A percentile compares a stretch with the other conserved stretches of the same genome.
Evolutionary conservation across 441 rosid genomes (phyloP).

Genomic region (Heliophila coronopifolia): DNA sequence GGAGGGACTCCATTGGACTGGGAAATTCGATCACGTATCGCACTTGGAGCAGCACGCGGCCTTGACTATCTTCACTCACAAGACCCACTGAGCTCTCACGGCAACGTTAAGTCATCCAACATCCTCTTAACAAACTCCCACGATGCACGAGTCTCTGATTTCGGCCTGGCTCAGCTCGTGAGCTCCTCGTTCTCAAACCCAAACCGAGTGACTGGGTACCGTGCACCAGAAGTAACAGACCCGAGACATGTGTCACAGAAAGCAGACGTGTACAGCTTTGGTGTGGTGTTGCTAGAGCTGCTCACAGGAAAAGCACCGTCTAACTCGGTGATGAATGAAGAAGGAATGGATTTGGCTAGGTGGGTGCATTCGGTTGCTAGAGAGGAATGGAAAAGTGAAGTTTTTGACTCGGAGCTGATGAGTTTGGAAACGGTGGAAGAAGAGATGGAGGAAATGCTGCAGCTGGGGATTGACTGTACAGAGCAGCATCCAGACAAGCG

Average conservation of each 20-base stretch:
- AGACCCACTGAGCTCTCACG: constrained; percentile 69
- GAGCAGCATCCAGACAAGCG: constrained; percentile 82
- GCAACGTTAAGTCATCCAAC: constrained; percentile 85
- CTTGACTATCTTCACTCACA: constrained; percentile 75
- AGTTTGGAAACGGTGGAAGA: constrained; percentile 61
- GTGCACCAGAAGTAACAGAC: constrained; percentile 94
- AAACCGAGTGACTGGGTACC: constrained; percentile 72
- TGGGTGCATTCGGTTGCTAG: constrained; percentile 87
- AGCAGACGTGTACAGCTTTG: constrained; percentile 93
- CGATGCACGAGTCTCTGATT: constrained; percentile 78
- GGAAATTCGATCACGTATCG: constrained; percentile 63
- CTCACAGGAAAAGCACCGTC: constrained; percentile 86
- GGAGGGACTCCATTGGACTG: constrained; percentile 81
- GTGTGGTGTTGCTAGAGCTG: constrained; percentile 75
- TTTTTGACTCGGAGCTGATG: constrained; percentile 78
- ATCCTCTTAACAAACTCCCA: constrained; percentile 68
- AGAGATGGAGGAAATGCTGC: constrained; percentile 80
- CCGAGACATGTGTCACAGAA: constrained; percentile 81
- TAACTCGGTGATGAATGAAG: constrained; percentile 72
- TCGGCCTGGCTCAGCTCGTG: constrained; percentile 76
- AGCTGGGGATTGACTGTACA: constrained; percentile 78
- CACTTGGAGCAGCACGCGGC: constrained; percentile 82
- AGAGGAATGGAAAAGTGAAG: constrained; percentile 89
- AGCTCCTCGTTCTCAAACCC: constrained; percentile 58
- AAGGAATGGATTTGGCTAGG: constrained; percentile 85